Percentiles rank a stretch among this genome's conserved stretches.
Evolutionary conservation across 805 yeast genomes (phyloP).

Genomic region (Barnettozyma californica): DNA sequence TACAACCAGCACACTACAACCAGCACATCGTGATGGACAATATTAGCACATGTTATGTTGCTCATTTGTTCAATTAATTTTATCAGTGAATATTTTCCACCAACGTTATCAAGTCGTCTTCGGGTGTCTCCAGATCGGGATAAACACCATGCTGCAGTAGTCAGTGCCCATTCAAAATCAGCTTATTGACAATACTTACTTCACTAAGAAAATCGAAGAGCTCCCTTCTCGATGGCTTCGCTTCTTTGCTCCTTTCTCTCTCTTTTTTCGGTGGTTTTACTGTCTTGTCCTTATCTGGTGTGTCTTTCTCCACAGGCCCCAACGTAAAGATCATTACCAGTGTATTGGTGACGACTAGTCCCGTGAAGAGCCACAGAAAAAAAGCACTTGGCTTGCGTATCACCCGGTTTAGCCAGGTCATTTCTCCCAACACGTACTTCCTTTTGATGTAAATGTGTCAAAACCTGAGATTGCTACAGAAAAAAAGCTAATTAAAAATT

Average conservation of each 20-base stretch:
- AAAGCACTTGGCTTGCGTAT: slow-evolving; percentile 2
- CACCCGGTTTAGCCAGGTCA: slow-evolving; percentile 5
- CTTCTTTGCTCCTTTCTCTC: background rate
- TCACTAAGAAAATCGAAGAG: slow-evolving; percentile 1
- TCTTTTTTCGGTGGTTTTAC: background rate
- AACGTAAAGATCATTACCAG: background rate
- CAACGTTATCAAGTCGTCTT: background rate
- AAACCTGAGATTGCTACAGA: background rate
- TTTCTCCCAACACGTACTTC: background rate
- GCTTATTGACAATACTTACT: background rate
- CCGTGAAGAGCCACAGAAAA: slow-evolving; percentile 4
- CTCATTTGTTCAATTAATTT: background rate
- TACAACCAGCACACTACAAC: background rate
- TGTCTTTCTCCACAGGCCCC: background rate
- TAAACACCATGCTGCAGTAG: slow-evolving; percentile 1
- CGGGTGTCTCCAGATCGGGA: background rate
- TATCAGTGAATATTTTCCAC: background rate
- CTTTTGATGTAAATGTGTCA: background rate
- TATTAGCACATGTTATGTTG: no score
- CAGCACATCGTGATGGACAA: background rate
- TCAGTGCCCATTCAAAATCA: background rate
- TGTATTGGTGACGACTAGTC: slow-evolving; percentile 4
- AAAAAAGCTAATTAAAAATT: background rate
- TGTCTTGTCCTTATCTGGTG: background rate
- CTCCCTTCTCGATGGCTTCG: background rate